Conservation (phyloP, 805 yeast genomes). For the Metschnikowia aberdeeniae region DNA sequence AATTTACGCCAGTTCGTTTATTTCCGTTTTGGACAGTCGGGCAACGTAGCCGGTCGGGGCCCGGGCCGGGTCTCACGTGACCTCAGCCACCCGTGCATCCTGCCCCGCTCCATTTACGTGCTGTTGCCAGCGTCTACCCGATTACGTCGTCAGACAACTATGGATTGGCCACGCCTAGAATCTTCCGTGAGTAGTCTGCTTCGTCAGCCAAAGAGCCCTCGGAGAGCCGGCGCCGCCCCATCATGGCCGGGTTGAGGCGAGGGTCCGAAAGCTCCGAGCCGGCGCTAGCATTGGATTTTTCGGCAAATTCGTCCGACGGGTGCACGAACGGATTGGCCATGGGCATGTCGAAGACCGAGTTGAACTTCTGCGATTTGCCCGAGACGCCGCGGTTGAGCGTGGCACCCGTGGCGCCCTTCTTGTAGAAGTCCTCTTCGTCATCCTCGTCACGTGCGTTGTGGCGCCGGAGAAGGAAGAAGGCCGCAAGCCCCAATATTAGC, state of each 20-base stretch:
- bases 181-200: slow-evolving; percentile 74
- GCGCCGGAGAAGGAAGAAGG: slow-evolving; percentile 31
- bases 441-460: slow-evolving; percentile 51
- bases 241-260: slow-evolving; percentile 67
- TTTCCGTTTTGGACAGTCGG: too few species aligned
- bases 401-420: slow-evolving; percentile 26
- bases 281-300: slow-evolving; percentile 14
- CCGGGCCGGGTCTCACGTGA: too few species aligned
- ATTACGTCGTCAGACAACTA: slow-evolving; percentile 4
- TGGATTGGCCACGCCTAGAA: slow-evolving; percentile 85
- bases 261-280: slow-evolving; percentile 43
- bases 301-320: slow-evolving; percentile 46
- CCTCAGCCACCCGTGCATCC: slow-evolving; percentile 3
- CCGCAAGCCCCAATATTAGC: slow-evolving; percentile 20
- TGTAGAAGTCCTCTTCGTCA: slow-evolving; percentile 37
- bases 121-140: background rate
- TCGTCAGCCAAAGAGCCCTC: slow-evolving; percentile 88
- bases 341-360: slow-evolving; percentile 36
- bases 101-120: too few species aligned
- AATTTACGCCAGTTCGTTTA: too few species aligned
- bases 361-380: slow-evolving; percentile 26
- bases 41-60: too few species aligned
- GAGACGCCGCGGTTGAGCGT: slow-evolving; percentile 14
- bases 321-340: slow-evolving; percentile 60
- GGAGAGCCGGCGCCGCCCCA: slow-evolving; percentile 78